Base-by-base conservation (phyloP, 495 filamentous ascomycete genomes). In the Paragyromitra xinjiangensis region DNA sequence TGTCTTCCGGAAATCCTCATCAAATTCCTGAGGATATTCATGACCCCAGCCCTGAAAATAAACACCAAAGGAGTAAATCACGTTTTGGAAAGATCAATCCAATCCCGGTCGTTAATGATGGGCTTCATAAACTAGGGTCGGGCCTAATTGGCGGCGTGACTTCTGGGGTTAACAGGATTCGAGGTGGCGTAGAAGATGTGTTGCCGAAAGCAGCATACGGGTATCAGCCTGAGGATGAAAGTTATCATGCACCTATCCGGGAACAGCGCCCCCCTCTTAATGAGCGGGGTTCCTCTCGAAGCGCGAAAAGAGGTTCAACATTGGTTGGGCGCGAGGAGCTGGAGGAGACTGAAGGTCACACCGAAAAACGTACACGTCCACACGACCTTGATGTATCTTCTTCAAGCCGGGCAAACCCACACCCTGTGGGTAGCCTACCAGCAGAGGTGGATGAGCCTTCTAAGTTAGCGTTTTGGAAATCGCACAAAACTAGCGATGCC, bases 1-100 rank as follows among this genome's bases (percentile, higher is more conserved):
- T 94, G 71, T 95, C 90, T 80, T 90, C 92, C n/a, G 95, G 94
- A 64, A 88, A 94, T 73, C 92, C 93, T 71, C 91, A 97, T 73
- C 88, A 95, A 77, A 87, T 92, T 14, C 91, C 80, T 2, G 53
- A 71, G 37, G 77, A 70, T 24, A 51, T 75, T 29, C 79, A 51
- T 14, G 71, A 74, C 61, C 68, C 48, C 40, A 75, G 39, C 9
- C 64, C 64, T 3, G 68, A 72, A 69, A 86, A 62, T 78, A 88
- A 85, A 70, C 83, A 77, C 80, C 83, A 66, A 29, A 84, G 81
- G 71, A 86, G 80, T 77, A 86, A 85, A 72, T 82, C 86, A 11
- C 69, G 83, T 14, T 86, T 84, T 83, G 81, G 84, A 61, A 85
- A 83, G 58, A 58, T 89, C 34, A 80, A 76, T 19, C 77, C 77